These are phyloP conservation scores for Pseudogymnoascus sp. DNA, from an alignment of 2,329 filamentous ascomycete genomes.

Conservation along the genomic window DNA sequence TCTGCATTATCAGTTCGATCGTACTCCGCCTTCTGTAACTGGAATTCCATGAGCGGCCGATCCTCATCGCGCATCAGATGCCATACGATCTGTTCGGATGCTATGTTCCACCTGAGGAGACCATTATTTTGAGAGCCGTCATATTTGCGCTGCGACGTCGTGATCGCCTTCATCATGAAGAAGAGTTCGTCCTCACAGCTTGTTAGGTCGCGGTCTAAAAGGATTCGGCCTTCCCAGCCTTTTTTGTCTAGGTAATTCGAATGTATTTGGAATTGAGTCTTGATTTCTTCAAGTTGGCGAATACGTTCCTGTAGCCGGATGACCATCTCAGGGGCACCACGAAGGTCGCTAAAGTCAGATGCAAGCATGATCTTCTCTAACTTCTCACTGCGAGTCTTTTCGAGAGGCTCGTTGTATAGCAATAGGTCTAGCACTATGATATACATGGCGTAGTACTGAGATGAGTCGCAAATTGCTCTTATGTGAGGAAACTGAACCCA, in stretches of 20 bases:
- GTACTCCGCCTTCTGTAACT: slow-evolving; percentile 84
- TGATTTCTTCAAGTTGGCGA: slow-evolving; percentile 90
- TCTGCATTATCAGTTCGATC: slow-evolving; percentile 95
- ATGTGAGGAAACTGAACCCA: slow-evolving; percentile 96
- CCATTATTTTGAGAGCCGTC: slow-evolving; percentile 71
- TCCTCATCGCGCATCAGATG: slow-evolving; percentile 83
- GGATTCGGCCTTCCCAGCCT: slow-evolving; percentile 83
- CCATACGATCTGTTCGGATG: slow-evolving; percentile 95
- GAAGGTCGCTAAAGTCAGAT: slow-evolving; percentile 94
- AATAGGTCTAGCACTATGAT: slow-evolving; percentile 94
- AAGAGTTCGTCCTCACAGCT: slow-evolving; percentile 94
- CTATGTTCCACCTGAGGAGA: slow-evolving; percentile 83
- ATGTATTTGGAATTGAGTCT: slow-evolving; percentile 90
- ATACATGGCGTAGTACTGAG: slow-evolving; percentile 96
- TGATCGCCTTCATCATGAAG: slow-evolving; percentile 99
- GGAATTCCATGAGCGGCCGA: slow-evolving; percentile 85
- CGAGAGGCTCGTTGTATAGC: slow-evolving; percentile 90
- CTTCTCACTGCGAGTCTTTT: slow-evolving; percentile 93
- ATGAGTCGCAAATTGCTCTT: slow-evolving; percentile 90
- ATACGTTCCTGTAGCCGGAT: slow-evolving; percentile 86
- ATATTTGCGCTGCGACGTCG: slow-evolving; percentile 82
- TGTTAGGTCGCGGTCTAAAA: slow-evolving; percentile 82
- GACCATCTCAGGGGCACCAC: slow-evolving; percentile 89
- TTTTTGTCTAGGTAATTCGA: slow-evolving; percentile 77
- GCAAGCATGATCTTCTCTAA: slow-evolving; percentile 98